These are phyloP conservation scores for Nicotiana tomentosiformis DNA, from an alignment of 257 asterid species.

Conservation along the genomic window DNA sequence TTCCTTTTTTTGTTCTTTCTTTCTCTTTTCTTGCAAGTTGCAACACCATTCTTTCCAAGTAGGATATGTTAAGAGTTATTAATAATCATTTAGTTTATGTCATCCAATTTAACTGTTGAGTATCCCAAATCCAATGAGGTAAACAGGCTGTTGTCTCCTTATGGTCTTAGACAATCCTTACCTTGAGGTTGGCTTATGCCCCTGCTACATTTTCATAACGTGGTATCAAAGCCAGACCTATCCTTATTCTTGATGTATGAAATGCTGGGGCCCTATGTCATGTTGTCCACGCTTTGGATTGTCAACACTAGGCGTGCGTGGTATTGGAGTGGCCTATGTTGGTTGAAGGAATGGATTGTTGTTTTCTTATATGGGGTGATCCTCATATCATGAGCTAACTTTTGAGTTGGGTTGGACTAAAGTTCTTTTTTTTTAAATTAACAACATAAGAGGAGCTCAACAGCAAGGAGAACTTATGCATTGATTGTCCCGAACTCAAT, in stretches of 20 bases:
- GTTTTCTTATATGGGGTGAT: not conserved
- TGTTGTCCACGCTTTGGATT: not conserved
- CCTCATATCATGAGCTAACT: not conserved
- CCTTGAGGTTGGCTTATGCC: not conserved
- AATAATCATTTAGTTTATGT: not conserved
- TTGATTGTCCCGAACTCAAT: not conserved
- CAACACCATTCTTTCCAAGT: not conserved
- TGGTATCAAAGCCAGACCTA: not conserved
- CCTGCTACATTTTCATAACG: not conserved
- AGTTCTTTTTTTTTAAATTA: not conserved
- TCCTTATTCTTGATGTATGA: not conserved
- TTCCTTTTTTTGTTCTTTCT: not conserved
- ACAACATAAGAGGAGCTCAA: not conserved
- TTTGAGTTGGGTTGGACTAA: not conserved
- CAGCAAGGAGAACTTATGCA: not conserved
- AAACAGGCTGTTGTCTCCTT: not conserved
- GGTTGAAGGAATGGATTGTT: not conserved
- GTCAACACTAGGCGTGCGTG: not conserved
- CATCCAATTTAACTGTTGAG: not conserved
- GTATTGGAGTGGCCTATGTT: not conserved
- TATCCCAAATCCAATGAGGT: not conserved
- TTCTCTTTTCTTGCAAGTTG: not conserved
- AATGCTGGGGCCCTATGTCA: not conserved
- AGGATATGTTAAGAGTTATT: not conserved
- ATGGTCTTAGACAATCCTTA: not conserved